Conservation (phyloP, 768 basidiomycete genomes). For the Xanthoconium purpureum region DNA sequence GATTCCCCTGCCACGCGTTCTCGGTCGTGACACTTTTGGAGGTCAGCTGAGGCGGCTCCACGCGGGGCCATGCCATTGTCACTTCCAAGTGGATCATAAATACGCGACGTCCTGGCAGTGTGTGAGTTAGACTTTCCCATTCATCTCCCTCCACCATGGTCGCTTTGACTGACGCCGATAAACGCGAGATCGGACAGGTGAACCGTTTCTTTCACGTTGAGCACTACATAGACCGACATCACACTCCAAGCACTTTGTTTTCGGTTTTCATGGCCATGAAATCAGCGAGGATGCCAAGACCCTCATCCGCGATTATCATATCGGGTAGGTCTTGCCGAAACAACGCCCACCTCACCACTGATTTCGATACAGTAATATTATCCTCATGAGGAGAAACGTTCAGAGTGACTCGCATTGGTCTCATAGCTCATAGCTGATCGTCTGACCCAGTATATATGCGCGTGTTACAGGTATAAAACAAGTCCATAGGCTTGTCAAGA, state of each 20-base stretch:
- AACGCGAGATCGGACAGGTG: constrained; percentile 48
- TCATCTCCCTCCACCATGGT: constrained; percentile 11
- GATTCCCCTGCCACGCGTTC: too few species aligned
- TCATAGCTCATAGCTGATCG: neutral
- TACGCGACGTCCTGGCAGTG: too few species aligned
- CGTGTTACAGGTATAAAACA: constrained; percentile 48
- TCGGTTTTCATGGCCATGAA: constrained; percentile 63
- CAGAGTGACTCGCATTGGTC: constrained; percentile 35
- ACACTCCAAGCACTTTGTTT: constrained; percentile 59
- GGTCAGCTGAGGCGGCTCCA: too few species aligned
- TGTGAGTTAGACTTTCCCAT: too few species aligned
- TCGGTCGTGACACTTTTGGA: too few species aligned
- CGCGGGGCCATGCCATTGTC: too few species aligned
- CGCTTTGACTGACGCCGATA: constrained; percentile 35
- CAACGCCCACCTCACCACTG: neutral
- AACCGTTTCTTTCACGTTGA: neutral
- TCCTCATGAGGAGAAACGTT: constrained; percentile 68
- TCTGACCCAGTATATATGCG: neutral
- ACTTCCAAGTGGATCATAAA: too few species aligned
- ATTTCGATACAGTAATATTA: constrained; percentile 44
- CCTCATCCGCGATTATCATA: constrained; percentile 59
- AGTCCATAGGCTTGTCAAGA: constrained; percentile 43
- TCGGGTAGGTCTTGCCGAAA: constrained; percentile 40
- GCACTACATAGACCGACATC: neutral
- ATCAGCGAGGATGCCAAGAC: constrained; percentile 49